phyloP scores from a whole-genome alignment of 305 asterid species.

The Fraxinus platypoda region DNA sequence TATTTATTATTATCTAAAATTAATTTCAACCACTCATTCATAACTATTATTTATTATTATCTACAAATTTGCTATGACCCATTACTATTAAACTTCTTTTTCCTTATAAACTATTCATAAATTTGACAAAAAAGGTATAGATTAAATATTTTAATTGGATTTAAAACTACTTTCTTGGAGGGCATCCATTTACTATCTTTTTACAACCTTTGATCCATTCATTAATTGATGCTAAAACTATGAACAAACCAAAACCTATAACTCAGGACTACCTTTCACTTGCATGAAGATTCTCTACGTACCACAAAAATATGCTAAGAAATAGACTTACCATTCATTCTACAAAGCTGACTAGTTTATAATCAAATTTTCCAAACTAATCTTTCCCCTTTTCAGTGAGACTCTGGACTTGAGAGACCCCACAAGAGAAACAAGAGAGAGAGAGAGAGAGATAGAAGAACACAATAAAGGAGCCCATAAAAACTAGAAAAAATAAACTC shows the following conservation, averaged over 20 bases:
- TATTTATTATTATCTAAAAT: no score
- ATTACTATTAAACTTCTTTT: no score
- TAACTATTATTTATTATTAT: no score
- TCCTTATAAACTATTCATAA: no score
- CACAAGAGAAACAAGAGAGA: not conserved
- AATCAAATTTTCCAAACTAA: not conserved
- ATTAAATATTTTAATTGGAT: no score
- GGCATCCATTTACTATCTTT: not conserved
- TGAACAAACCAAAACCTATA: not conserved
- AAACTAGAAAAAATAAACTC: not conserved
- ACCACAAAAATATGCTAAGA: constrained; percentile 13
- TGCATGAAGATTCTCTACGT: not conserved
- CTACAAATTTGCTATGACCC: no score
- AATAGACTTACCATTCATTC: constrained; percentile 6
- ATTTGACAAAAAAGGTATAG: no score
- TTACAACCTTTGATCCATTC: not conserved
- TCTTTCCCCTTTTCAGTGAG: not conserved
- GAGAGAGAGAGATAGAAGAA: not conserved
- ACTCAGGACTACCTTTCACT: constrained; percentile 14
- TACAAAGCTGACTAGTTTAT: not conserved
- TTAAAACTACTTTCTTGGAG: not conserved
- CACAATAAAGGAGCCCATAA: not conserved
- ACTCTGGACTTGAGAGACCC: constrained; percentile 5
- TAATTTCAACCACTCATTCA: no score
- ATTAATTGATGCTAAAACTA: not conserved